These are phyloP conservation scores for Termitomyces sp. DNA, from an alignment of 768 basidiomycete genomes.

Conservation along the genomic window DNA sequence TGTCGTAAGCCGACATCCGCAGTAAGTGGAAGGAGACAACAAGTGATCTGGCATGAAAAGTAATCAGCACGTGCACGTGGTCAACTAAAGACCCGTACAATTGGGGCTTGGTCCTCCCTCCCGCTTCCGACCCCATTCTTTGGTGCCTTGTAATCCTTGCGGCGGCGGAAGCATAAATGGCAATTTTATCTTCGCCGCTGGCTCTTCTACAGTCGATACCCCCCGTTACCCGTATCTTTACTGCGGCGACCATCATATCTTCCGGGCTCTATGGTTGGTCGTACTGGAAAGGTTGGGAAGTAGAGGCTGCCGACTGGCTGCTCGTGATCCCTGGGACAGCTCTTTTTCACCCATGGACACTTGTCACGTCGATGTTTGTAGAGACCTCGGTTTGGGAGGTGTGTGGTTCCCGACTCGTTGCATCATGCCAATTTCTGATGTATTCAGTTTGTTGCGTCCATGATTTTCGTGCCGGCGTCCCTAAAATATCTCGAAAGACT, in stretches of 20 bases:
- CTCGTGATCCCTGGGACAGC: conserved; percentile 78
- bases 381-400: conserved; percentile 86
- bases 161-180: conserved; percentile 41
- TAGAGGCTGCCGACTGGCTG: conserved; percentile 55
- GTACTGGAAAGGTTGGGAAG: conserved; percentile 42
- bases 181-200: conserved; percentile 68
- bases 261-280: conserved; percentile 64
- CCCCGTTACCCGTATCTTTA: conserved; percentile 72
- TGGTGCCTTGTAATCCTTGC: conserved; percentile 6
- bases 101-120: background rate
- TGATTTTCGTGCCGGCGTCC: conserved; percentile 75
- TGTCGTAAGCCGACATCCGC: conserved; percentile 78
- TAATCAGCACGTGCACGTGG: conserved; percentile 19
- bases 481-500: conserved; percentile 89
- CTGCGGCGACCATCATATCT: conserved; percentile 51
- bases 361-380: conserved; percentile 84
- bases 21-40: background rate
- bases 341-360: conserved; percentile 88
- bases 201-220: conserved; percentile 69
- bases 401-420: conserved; percentile 22
- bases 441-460: conserved; percentile 66
- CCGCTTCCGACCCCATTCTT: conserved; percentile 11
- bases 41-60: conserved; percentile 7
- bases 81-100: background rate
- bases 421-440: conserved; percentile 5